Evolutionary conservation across 177 flowering plant species (phyloP).

Genomic region (Telopea speciosissima): DNA sequence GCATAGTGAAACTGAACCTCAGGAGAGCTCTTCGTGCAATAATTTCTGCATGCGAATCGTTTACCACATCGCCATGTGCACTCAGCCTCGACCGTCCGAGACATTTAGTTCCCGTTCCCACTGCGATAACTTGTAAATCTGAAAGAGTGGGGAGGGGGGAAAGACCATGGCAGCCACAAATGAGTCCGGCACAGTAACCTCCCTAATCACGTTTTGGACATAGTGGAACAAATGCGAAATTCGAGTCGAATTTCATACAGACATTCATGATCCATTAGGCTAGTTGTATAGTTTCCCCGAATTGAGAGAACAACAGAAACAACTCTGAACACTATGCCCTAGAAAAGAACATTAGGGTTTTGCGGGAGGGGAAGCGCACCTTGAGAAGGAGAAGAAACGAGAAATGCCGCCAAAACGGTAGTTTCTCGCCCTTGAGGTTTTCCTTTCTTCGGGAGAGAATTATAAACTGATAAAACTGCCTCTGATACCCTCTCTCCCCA

Average conservation of each 20-base stretch:
- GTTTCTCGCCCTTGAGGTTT: constrained; percentile 95
- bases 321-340: not conserved
- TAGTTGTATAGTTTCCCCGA: not conserved
- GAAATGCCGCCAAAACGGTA: constrained; percentile 86
- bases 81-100: constrained; percentile 43
- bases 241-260: not conserved
- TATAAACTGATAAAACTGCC: constrained; percentile 33
- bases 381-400: constrained; percentile 69
- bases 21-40: constrained; percentile 75
- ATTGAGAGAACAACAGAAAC: not conserved
- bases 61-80: constrained; percentile 64
- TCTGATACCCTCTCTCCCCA: constrained; percentile 60
- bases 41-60: constrained; percentile 92
- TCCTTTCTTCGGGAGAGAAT: constrained; percentile 86
- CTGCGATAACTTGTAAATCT: constrained; percentile 74
- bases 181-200: not conserved
- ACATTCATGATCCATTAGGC: not conserved
- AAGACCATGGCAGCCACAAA: not conserved
- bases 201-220: not conserved
- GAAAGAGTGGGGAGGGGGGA: not conserved
- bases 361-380: constrained; percentile 19
- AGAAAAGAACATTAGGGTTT: constrained; percentile 1
- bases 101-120: constrained; percentile 16
- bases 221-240: not conserved
- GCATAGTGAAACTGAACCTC: constrained; percentile 38